Conservation (phyloP, 73 alveolate species). For the Halteria grandinella region DNA sequence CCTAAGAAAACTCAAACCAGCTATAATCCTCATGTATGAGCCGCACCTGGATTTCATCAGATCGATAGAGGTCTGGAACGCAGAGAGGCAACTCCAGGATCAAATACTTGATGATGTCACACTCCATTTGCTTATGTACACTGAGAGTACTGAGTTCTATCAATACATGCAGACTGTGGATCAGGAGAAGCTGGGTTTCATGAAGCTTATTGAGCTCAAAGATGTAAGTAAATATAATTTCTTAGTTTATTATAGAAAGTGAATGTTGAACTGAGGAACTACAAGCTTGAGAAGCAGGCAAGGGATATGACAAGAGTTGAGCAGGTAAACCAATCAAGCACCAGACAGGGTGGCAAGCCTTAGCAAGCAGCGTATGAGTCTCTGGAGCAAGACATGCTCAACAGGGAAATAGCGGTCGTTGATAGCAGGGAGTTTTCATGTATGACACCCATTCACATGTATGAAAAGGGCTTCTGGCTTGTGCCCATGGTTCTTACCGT, state of each 20-base stretch:
- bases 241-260: slow-evolving; percentile 5
- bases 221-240: slow-evolving; percentile 2
- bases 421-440: slow-evolving; percentile 90
- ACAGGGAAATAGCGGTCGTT: slow-evolving; percentile 53
- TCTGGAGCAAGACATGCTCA: no score
- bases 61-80: slow-evolving; percentile 34
- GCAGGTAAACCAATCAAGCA: no score
- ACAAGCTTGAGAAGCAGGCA: slow-evolving; percentile 5
- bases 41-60: slow-evolving; percentile 43
- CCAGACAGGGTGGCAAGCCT: no score
- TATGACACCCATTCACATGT: slow-evolving; percentile 80
- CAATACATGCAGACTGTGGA: slow-evolving; percentile 19
- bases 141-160: slow-evolving; percentile 38
- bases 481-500: slow-evolving; percentile 83
- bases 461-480: slow-evolving; percentile 81
- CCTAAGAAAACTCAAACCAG: slow-evolving; percentile 19
- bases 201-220: slow-evolving; percentile 37
- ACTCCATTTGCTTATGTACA: slow-evolving; percentile 17
- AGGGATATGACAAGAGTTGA: no score
- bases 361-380: no score
- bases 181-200: slow-evolving; percentile 40
- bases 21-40: slow-evolving; percentile 6
- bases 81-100: no score
- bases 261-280: slow-evolving; percentile 15
- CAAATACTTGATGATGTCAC: not conserved